Evolutionary conservation across 1,139 yeast genomes (phyloP), one percentile per base, ranked within the genome.

Genomic region (Hanseniaspora uvarum): DNA sequence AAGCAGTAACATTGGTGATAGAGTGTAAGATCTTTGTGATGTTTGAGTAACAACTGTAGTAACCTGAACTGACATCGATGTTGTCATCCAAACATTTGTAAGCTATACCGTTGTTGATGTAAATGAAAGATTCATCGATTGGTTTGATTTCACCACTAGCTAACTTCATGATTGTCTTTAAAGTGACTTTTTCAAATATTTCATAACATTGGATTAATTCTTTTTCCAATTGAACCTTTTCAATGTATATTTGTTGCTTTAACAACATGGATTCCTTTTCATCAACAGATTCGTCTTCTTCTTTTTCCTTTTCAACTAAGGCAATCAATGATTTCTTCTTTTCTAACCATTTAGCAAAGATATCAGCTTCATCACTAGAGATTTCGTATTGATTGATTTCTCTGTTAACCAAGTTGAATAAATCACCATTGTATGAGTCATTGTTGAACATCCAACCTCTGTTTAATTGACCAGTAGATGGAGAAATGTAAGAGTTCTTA

Each of bases 11-110:
- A 37, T 80, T 65, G 62, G 86, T 89, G 51, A 83, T 69, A 60
- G 80, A 73, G 70, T 85, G 85, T 63, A 89, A 72, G 55, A 77
- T 74, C 63, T 78, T 81, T 52, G 87, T 78, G 28, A 92, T 82
- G 43, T 77, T 77, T 56, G 89, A 72, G 68, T 92, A 98, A 70
- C 86, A 92, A 55, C 78, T 76, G 16, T 83, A 79, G 28, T 94
- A 80, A 58, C 83, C 84, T 63, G 94, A 77, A 3, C 96, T 89
- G 58, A 96, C 96, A 59, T 80, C 89, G 61, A 83, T 79, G 31
- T 94, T 95, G 57, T 96, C 96, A 48, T 78, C 72, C 0, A 70
- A 69, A 41, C 73, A 76, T 63, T 83, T 86, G 37, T 76, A 73
- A 23, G 86, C 87, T 36, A 80, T 75, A 16, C 87, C 82, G 63